Percentiles rank a stretch among this genome's conserved stretches.
Evolutionary conservation across 108 stramenopile species (phyloP).

Genomic region (Cafeteria roenbergensis): DNA sequence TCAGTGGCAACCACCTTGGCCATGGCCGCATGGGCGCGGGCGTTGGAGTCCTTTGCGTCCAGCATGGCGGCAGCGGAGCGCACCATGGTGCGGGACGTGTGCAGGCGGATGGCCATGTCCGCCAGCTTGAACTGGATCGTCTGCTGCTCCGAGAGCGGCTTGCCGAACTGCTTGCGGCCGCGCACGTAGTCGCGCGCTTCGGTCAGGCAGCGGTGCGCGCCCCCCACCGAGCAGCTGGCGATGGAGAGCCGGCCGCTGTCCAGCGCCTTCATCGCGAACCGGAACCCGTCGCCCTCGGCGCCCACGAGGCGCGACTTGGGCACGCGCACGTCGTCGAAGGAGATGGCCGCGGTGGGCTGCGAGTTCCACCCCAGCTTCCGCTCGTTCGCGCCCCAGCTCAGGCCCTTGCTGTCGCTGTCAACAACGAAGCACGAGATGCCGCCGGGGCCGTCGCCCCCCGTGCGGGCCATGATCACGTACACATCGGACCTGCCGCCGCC

Average conservation of each 20-base stretch:
- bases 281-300: conserved; percentile 34
- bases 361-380: conserved; percentile 33
- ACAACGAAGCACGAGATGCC: conserved; percentile 32
- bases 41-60: conserved; percentile 27
- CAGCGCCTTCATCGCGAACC: conserved; percentile 33
- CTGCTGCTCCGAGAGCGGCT: conserved; percentile 25
- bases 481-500: conserved; percentile 30
- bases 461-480: conserved; percentile 39
- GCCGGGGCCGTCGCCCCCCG: conserved; percentile 17
- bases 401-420: conserved; percentile 29
- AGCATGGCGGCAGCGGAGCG: conserved; percentile 30
- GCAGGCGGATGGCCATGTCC: conserved; percentile 29
- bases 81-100: conserved; percentile 19
- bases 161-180: conserved; percentile 36
- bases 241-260: conserved; percentile 34
- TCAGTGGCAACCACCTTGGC: conserved; percentile 35
- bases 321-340: conserved; percentile 24
- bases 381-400: conserved; percentile 36
- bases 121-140: conserved; percentile 33
- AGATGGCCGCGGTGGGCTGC: conserved; percentile 29
- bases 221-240: conserved; percentile 29
- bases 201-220: conserved; percentile 23
- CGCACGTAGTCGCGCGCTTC: conserved; percentile 17
- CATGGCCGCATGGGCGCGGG: conserved; percentile 30
- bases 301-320: conserved; percentile 33